Evolutionary conservation across 2,329 filamentous ascomycete species (phyloP).

Genomic region (Hysterium pulicare): DNA sequence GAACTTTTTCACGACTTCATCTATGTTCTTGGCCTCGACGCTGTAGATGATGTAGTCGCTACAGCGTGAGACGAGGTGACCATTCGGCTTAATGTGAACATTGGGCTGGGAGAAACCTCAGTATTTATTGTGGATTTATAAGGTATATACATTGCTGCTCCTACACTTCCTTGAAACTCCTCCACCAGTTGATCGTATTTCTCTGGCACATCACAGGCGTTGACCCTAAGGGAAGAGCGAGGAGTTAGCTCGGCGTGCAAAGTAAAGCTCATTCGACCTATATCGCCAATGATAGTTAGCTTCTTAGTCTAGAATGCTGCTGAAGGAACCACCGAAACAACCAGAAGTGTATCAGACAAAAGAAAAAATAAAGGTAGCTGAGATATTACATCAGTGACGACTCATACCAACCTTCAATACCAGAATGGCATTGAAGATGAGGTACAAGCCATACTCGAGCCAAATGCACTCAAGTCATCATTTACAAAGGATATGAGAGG

Average conservation of each 20-base stretch:
- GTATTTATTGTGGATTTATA: slow-evolving; percentile 34
- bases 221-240: slow-evolving; percentile 65
- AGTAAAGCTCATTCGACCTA: slow-evolving; percentile 9
- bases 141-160: slow-evolving; percentile 45
- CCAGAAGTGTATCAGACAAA: slow-evolving; percentile 69
- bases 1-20: slow-evolving; percentile 79
- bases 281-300: background rate
- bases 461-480: slow-evolving; percentile 99
- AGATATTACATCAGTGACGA: slow-evolving; percentile 98
- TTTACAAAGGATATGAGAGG: slow-evolving; percentile 35
- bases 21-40: slow-evolving; percentile 90
- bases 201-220: slow-evolving; percentile 90
- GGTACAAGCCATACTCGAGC: slow-evolving; percentile 87
- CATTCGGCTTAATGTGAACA: slow-evolving; percentile 87
- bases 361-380: slow-evolving; percentile 91
- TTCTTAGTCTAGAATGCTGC: no score
- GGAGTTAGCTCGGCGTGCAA: slow-evolving; percentile 13
- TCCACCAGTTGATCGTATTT: slow-evolving; percentile 76
- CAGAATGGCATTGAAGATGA: slow-evolving; percentile 70
- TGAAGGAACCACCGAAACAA: slow-evolving; percentile 14
- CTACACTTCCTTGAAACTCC: slow-evolving; percentile 86
- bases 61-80: slow-evolving; percentile 88
- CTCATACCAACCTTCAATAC: slow-evolving; percentile 55
- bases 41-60: slow-evolving; percentile 99
- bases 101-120: slow-evolving; percentile 61